Evolutionary conservation across 129 eudicot species (phyloP), one percentile per base, ranked within the genome.

Genomic region (Saussurea involucrata): DNA sequence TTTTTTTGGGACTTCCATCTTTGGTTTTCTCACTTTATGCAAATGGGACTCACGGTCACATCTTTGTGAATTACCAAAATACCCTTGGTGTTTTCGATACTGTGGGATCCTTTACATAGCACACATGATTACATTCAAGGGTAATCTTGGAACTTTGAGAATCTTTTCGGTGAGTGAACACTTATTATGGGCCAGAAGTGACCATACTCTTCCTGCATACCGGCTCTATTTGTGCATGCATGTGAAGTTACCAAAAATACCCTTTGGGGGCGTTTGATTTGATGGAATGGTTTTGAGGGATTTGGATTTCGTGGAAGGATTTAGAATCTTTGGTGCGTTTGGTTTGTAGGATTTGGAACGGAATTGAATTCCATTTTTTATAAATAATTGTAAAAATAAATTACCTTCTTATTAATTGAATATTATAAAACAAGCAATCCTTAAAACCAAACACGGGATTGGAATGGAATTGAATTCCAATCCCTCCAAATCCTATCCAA

Each of bases 61-160:
- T n/a, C n/a, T 72, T 4, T 69, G 42, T 60, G 28, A 69, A 69
- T 78, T 36, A 69, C 76, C 70, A 34, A 58, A 55, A 60, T 20
- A 36, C 63, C 76, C 77, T 78, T 71, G 17, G 18, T 71, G 25
- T 78, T 76, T 3, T 31, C 6, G 34, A 31, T 31, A 4, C 1
- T 6, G n/a, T 9, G 21, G 21, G 29, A 28, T 72, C 31, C 24
- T 57, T 55, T 12, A 55, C 66, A 57, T 29, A 28, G 22, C 18
- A 31, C 31, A 27, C 53, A 29, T 25, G 5, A n/a, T 55, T 3
- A 55, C 31, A 3, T 18, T 55, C 44, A 57, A 55, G 67, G 67
- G 67, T 11, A 53, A 57, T 72, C 46, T 58, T 72, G 77, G 53
- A 72, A 57, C 29, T 28, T 65, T 1, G 31, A 49, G 3, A 34